A percentile compares a stretch with the other conserved stretches of the same genome.
Conservation (phyloP, 2,329 filamentous ascomycete genomes). For the Colletotrichum sp. region DNA sequence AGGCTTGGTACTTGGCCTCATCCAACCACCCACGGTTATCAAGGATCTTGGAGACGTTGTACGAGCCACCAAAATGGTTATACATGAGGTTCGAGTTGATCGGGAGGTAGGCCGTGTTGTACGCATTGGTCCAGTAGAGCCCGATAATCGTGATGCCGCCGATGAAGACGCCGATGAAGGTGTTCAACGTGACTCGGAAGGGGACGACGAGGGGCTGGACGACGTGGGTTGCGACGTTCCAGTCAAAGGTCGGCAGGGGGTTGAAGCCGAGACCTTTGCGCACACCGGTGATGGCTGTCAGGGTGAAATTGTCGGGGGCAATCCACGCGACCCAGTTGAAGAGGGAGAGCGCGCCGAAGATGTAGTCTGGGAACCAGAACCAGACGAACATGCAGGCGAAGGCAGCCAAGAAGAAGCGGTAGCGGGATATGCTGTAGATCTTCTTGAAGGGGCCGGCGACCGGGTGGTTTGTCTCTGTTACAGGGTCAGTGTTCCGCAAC, state of each 20-base stretch:
- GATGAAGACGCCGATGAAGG: slow-evolving; percentile 33
- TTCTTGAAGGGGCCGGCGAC: slow-evolving; percentile 33
- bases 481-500: too few species aligned
- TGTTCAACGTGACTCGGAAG: slow-evolving; percentile 33
- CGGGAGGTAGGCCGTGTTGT: slow-evolving; percentile 40
- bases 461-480: slow-evolving; percentile 28
- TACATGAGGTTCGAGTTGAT: slow-evolving; percentile 44
- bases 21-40: slow-evolving; percentile 39
- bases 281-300: slow-evolving; percentile 38
- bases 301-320: slow-evolving; percentile 39
- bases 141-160: slow-evolving; percentile 31
- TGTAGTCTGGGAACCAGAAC: slow-evolving; percentile 56
- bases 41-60: slow-evolving; percentile 40
- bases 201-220: slow-evolving; percentile 34
- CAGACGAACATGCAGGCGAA: slow-evolving; percentile 53
- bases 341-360: slow-evolving; percentile 48
- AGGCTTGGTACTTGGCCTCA: slow-evolving; percentile 38
- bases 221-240: slow-evolving; percentile 37
- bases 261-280: slow-evolving; percentile 42
- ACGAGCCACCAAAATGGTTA: slow-evolving; percentile 40
- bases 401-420: slow-evolving; percentile 46
- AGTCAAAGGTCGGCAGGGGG: slow-evolving; percentile 43
- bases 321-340: slow-evolving; percentile 61
- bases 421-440: slow-evolving; percentile 38
- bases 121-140: slow-evolving; percentile 37